Base-by-base conservation (phyloP, 208 protist species). In the Acanthamoeba lenticulata region DNA sequence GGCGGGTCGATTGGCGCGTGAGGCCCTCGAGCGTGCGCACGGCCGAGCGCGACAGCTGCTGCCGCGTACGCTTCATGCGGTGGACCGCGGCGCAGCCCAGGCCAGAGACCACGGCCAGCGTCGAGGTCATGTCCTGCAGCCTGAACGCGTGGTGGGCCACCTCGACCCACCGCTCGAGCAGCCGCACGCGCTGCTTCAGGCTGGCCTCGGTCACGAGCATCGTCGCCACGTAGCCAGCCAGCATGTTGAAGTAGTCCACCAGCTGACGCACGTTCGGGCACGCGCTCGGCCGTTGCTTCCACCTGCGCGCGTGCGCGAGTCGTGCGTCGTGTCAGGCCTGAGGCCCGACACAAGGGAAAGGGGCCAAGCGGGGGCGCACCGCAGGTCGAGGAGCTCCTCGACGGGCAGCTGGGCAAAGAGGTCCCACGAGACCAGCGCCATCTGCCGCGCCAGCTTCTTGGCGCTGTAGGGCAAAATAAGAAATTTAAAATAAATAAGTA, bases 151-250 rank as follows among this genome's bases (percentile, higher is more conserved):
- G 38, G 69, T 79, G 38, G 36, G 69, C 69, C 34, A 79, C 13
- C 27, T 79, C 69, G 69, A 45, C 69, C 69, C 69, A 79, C 69
- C 44, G 38, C 69, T 79, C 69, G 17, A 79, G 32, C 69, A 79
- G 13, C 69, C 44, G 38, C 17, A 79, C 69, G 32, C 69, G 69
- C 38, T 42, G 69, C 38, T 79, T 79, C 69, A 79, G 38, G 69
- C 32, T 79, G 13, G 21, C 19, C 69, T 79, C 69, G 6, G 21
- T 79, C 13, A 79, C 69, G 32, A 79, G 17, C 0, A 36, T 79
- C 38, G 69, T 79, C 34, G 69, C 69, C 69, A 79, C 69, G 36
- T 79, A 79, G 32, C 69, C 69, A 17, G 69, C 69, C 36, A 79
- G 34, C 69, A 79, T 79, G 69, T 79, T 79, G 69, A 79, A 79